Percentiles rank a stretch among this genome's conserved stretches.
Conservation (phyloP, 2,329 filamentous ascomycete genomes). For the Epichloe typhina region DNA sequence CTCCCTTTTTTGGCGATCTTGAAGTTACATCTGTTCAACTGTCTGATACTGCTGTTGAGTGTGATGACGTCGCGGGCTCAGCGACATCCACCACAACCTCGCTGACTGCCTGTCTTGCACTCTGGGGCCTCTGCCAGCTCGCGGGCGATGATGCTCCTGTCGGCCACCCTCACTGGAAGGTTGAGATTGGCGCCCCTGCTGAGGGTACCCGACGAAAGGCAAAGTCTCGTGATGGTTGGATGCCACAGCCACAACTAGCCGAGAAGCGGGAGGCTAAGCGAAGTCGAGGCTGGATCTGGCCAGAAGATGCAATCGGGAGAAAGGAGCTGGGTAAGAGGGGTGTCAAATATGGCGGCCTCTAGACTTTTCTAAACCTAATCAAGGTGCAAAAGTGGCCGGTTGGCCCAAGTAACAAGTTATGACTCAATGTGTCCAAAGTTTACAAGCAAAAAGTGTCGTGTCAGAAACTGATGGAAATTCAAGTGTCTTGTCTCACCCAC, state of each 20-base stretch:
- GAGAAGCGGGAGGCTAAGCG: conserved; percentile 70
- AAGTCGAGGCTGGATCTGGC: conserved; percentile 60
- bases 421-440: not conserved
- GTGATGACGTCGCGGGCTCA: conserved; percentile 22
- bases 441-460: not conserved
- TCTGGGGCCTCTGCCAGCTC: conserved; percentile 67
- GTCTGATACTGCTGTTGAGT: conserved; percentile 24
- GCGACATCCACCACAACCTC: conserved; percentile 26
- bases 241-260: conserved; percentile 56
- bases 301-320: conserved; percentile 58
- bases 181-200: conserved; percentile 62
- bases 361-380: not conserved
- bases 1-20: conserved; percentile 68
- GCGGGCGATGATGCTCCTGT: conserved; percentile 41
- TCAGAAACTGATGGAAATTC: not conserved
- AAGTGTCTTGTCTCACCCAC: not conserved
- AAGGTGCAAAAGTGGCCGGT: not conserved
- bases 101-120: conserved; percentile 58
- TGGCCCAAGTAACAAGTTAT: not conserved
- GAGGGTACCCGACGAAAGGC: conserved; percentile 60
- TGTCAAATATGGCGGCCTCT: conserved; percentile 36
- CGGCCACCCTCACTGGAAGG: conserved; percentile 49
- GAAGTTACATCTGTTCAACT: conserved; percentile 56
- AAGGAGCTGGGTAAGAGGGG: conserved; percentile 59
- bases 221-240: conserved; percentile 58